Evolutionary conservation across 768 basidiomycete species (phyloP).

Genomic region (Tylopilus rubrobrunneus): DNA sequence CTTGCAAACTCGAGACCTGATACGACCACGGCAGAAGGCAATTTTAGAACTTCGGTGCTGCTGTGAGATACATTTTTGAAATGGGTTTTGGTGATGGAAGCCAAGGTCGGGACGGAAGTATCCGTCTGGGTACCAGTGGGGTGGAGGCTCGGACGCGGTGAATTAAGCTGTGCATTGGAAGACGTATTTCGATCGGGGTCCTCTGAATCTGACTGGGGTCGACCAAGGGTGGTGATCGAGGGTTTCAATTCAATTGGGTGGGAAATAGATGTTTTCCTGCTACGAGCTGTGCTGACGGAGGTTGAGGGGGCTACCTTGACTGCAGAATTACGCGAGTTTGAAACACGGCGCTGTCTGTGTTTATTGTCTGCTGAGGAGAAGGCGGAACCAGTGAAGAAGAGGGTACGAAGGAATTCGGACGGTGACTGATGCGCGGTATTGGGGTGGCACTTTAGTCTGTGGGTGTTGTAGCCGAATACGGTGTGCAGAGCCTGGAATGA

Average conservation of each 20-base stretch:
- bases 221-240: constrained; percentile 12
- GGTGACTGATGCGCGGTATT: constrained; percentile 15
- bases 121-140: constrained; percentile 13
- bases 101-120: constrained; percentile 10
- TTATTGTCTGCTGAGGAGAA: constrained; percentile 16
- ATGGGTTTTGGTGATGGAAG: constrained; percentile 9
- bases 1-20: constrained; percentile 66
- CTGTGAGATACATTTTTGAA: constrained; percentile 13
- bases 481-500: constrained; percentile 50
- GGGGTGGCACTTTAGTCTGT: constrained; percentile 50
- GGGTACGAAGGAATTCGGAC: constrained; percentile 32
- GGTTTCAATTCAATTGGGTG: constrained; percentile 17
- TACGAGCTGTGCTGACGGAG: constrained; percentile 23
- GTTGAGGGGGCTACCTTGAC: constrained; percentile 15
- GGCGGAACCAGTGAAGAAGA: constrained; percentile 34
- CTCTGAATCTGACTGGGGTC: constrained; percentile 14
- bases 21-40: constrained; percentile 60
- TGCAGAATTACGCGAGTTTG: constrained; percentile 19
- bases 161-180: neutral
- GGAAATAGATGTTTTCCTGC: constrained; percentile 24
- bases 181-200: constrained; percentile 6
- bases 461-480: constrained; percentile 56
- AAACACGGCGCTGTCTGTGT: constrained; percentile 18
- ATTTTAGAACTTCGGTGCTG: constrained; percentile 26
- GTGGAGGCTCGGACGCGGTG: constrained; percentile 11